These are phyloP conservation scores for Bipolaris oryzae DNA, from an alignment of 2,329 filamentous ascomycete species.

Conservation along the genomic window DNA sequence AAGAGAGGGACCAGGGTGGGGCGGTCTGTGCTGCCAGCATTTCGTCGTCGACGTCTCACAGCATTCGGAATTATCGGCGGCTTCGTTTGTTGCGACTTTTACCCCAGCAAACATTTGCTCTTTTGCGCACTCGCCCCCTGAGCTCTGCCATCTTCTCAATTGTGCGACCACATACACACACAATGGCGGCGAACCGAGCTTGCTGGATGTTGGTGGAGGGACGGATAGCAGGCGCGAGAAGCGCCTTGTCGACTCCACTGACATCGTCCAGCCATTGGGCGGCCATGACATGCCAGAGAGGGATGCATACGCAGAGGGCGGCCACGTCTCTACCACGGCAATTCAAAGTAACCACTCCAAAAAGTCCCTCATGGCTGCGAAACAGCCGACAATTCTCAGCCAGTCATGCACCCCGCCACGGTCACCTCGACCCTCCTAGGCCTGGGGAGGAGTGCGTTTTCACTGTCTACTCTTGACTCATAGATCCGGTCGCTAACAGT, in stretches of 20 bases:
- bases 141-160: background rate
- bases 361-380: constrained; percentile 5
- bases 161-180: background rate
- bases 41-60: constrained; percentile 25
- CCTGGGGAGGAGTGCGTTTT: constrained; percentile 83
- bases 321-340: background rate
- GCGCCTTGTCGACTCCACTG: constrained; percentile 14
- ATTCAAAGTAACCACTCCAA: constrained; percentile 2
- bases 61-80: constrained; percentile 20
- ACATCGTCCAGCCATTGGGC: constrained; percentile 31
- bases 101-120: constrained; percentile 7
- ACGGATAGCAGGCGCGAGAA: constrained; percentile 13
- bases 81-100: constrained; percentile 1
- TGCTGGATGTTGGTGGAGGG: constrained; percentile 14
- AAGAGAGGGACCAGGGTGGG: constrained; percentile 5
- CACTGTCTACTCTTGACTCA: background rate
- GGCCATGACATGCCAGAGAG: constrained; percentile 1
- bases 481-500: constrained; percentile 7
- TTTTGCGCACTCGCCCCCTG: constrained; percentile 8
- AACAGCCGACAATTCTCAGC: constrained; percentile 66
- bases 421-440: constrained; percentile 82
- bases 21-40: constrained; percentile 14
- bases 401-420: constrained; percentile 67
- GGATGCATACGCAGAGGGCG: background rate
- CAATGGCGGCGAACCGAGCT: constrained; percentile 23